Percentiles rank a stretch among this genome's conserved stretches.
Evolutionary conservation across 2,329 filamentous ascomycete species (phyloP).

Genomic region (Phaeomoniella chlamydospora): DNA sequence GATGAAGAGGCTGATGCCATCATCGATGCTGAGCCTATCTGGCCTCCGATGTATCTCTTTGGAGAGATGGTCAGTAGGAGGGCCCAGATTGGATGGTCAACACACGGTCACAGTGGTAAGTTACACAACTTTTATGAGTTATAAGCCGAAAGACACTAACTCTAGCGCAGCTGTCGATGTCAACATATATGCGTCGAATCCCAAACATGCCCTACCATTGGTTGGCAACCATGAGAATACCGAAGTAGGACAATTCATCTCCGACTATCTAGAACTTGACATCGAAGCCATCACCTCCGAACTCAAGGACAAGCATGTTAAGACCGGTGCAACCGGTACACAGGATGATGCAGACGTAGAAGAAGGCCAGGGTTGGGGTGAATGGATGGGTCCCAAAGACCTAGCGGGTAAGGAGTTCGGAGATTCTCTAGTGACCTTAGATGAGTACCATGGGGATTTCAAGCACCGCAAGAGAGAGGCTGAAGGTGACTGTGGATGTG

Average conservation of each 20-base stretch:
- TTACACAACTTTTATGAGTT: background rate
- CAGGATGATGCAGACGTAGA: background rate
- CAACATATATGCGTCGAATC: slow-evolving; percentile 80
- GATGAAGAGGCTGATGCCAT: slow-evolving; percentile 57
- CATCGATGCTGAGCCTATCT: slow-evolving; percentile 39
- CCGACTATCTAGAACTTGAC: slow-evolving; percentile 65
- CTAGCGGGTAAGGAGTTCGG: slow-evolving; percentile 18
- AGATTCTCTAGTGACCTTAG: slow-evolving; percentile 12
- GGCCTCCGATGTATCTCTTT: slow-evolving; percentile 47
- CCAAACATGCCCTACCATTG: slow-evolving; percentile 45
- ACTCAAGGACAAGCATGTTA: slow-evolving; percentile 31
- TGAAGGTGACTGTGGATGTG: slow-evolving; percentile 10
- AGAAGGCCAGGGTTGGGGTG: slow-evolving; percentile 11
- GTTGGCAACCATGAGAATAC: slow-evolving; percentile 90
- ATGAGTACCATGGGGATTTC: slow-evolving; percentile 30
- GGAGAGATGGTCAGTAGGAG: slow-evolving; percentile 77
- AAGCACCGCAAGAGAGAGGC: slow-evolving; percentile 13
- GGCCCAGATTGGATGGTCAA: slow-evolving; percentile 85
- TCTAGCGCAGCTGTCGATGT: slow-evolving; percentile 60
- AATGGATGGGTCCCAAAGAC: slow-evolving; percentile 26
- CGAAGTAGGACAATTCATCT: slow-evolving; percentile 71
- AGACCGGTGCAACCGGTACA: slow-evolving; percentile 5
- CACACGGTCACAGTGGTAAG: slow-evolving; percentile 66
- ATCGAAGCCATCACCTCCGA: slow-evolving; percentile 64
- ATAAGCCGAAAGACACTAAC: background rate